These are phyloP conservation scores for Thraustochytrium sp. DNA, from an alignment of 352 stramenopile genomes.

Conservation along the genomic window DNA sequence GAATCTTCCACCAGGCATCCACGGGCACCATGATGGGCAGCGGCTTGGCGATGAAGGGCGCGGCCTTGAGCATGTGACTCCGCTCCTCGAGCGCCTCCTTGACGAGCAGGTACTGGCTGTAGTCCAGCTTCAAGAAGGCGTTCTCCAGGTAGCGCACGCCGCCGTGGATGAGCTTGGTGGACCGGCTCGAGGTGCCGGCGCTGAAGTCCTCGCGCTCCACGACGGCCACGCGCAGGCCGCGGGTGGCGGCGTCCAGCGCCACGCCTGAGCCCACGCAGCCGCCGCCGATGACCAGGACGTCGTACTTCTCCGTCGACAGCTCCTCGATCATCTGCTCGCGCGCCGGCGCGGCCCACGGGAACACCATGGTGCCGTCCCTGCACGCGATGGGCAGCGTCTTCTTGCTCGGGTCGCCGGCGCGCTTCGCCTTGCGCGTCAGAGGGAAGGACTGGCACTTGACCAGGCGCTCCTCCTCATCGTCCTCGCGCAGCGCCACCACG, in stretches of 20 bases:
- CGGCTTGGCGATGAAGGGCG: conserved; percentile 86
- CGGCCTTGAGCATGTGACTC: conserved; percentile 79
- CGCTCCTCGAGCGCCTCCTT: conserved; percentile 84
- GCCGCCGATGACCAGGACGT: conserved; percentile 85
- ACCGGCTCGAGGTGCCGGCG: conserved; percentile 79
- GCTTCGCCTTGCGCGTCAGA: neutral
- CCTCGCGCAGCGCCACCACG: neutral
- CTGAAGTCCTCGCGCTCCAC: conserved; percentile 85
- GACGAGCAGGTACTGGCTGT: conserved; percentile 77
- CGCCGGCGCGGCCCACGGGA: conserved; percentile 43
- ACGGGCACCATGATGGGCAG: conserved; percentile 92
- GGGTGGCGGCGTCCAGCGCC: conserved; percentile 72
- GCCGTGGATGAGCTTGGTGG: conserved; percentile 90
- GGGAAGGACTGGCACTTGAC: conserved; percentile 25
- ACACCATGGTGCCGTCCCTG: conserved; percentile 45
- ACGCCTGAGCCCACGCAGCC: conserved; percentile 81
- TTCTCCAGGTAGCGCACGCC: conserved; percentile 89
- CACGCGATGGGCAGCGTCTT: conserved; percentile 41
- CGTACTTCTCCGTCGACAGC: conserved; percentile 80
- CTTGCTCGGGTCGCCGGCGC: conserved; percentile 6
- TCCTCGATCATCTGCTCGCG: conserved; percentile 38
- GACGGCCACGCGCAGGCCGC: conserved; percentile 82
- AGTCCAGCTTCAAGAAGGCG: conserved; percentile 85
- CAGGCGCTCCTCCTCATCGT: neutral
- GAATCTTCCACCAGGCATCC: conserved; percentile 88